Evolutionary conservation across 1,284 basidiomycete species (phyloP).

Genomic region (Vanrija pseudolonga): DNA sequence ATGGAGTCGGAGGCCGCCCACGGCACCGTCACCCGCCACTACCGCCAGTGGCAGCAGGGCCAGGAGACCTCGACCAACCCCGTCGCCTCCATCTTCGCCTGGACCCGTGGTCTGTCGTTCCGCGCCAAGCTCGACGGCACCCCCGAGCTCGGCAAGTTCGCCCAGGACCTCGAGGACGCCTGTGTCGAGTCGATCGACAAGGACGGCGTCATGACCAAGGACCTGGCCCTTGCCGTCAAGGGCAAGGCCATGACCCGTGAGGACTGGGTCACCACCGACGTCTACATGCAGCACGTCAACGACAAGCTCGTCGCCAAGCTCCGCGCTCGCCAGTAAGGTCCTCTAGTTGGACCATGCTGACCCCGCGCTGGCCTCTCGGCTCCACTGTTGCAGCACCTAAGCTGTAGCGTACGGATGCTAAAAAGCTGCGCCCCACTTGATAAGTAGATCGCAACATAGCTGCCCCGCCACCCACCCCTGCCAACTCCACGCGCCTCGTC

Average conservation of each 20-base stretch:
- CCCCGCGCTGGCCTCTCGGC: too few relatives aligned
- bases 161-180: conserved; percentile 73
- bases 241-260: conserved; percentile 86
- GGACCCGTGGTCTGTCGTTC: conserved; percentile 92
- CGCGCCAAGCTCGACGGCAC: conserved; percentile 91
- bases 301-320: conserved; percentile 38
- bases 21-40: conserved; percentile 83
- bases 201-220: conserved; percentile 93
- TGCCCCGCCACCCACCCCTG: too few relatives aligned
- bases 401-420: too few relatives aligned
- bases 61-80: conserved; percentile 96
- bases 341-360: too few relatives aligned
- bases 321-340: conserved; percentile 13
- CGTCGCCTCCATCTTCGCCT: conserved; percentile 97
- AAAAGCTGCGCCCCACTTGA: too few relatives aligned
- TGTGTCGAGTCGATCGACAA: conserved; percentile 89
- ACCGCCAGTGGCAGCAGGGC: conserved; percentile 94
- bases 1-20: conserved; percentile 95
- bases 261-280: conserved; percentile 88
- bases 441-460: too few relatives aligned
- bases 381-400: too few relatives aligned
- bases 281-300: conserved; percentile 80
- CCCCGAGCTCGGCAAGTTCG: conserved; percentile 70
- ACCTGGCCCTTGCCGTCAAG: conserved; percentile 90
- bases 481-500: too few relatives aligned